Conservation (phyloP, 106 monocot genomes). For the Phalaenopsis equestris region DNA sequence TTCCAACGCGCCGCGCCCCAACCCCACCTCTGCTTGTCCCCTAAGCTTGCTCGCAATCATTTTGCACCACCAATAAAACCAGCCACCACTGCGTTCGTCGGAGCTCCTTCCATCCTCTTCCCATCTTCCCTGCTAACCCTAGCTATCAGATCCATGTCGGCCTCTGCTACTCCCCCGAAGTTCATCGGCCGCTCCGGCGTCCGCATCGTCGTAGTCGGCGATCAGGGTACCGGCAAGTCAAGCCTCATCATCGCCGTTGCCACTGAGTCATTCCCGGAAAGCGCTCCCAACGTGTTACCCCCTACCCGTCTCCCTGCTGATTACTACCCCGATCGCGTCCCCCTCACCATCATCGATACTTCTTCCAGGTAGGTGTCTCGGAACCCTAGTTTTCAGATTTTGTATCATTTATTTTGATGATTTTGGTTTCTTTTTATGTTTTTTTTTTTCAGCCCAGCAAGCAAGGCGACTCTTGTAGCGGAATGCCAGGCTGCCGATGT, state of each 20-base stretch:
- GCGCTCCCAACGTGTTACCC: slow-evolving; percentile 54
- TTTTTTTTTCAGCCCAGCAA: slow-evolving; percentile 40
- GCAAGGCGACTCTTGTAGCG: slow-evolving; percentile 43
- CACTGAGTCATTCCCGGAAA: slow-evolving; percentile 79
- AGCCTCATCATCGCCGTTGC: slow-evolving; percentile 79
- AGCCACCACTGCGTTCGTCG: not conserved
- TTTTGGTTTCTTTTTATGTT: no score
- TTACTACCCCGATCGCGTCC: slow-evolving; percentile 87
- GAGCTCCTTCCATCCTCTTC: not conserved
- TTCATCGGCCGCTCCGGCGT: slow-evolving; percentile 54
- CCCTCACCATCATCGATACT: slow-evolving; percentile 91
- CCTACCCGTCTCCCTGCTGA: slow-evolving; percentile 84
- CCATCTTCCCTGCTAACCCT: not conserved
- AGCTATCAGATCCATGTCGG: not conserved
- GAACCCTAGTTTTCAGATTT: not conserved
- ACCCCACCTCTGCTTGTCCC: not conserved
- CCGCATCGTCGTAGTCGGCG: slow-evolving; percentile 75
- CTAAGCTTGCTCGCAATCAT: not conserved
- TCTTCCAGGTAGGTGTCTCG: slow-evolving; percentile 50
- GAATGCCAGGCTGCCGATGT: slow-evolving; percentile 73
- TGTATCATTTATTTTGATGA: slow-evolving; percentile 1
- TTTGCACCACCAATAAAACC: not conserved
- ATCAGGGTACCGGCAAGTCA: slow-evolving; percentile 75
- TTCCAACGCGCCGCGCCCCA: no score
- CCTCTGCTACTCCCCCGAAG: slow-evolving; percentile 1